These are phyloP conservation scores for Colletotrichum echinochloae DNA, from an alignment of 2,329 filamentous ascomycete genomes.

Conservation along the genomic window DNA sequence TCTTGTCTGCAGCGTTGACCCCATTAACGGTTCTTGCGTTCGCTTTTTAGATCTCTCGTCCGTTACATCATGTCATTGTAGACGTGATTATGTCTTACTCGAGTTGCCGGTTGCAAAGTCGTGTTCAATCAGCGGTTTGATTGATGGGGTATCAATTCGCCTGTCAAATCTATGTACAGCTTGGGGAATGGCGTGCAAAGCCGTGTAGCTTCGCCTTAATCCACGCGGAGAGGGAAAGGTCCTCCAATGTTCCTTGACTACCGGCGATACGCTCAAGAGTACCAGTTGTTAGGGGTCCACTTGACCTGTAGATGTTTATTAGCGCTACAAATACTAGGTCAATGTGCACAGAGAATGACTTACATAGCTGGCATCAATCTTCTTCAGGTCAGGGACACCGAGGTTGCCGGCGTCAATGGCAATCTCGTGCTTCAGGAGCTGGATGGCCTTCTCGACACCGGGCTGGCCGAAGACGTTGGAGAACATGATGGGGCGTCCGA, in stretches of 20 bases:
- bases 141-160: slow-evolving; percentile 24
- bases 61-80: no score
- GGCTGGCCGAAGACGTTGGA: slow-evolving; percentile 63
- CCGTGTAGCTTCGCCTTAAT: slow-evolving; percentile 29
- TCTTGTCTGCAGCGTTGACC: no score
- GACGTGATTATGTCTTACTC: no score
- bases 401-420: slow-evolving; percentile 57
- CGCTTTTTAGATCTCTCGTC: background rate
- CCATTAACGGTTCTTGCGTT: no score
- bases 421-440: slow-evolving; percentile 64
- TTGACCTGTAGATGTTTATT: slow-evolving; percentile 42
- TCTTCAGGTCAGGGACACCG: slow-evolving; percentile 53
- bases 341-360: background rate
- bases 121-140: background rate
- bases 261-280: slow-evolving; percentile 20
- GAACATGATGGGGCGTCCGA: slow-evolving; percentile 66
- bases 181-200: slow-evolving; percentile 26
- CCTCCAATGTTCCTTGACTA: background rate
- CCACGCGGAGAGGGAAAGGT: slow-evolving; percentile 9
- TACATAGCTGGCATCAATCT: slow-evolving; percentile 46
- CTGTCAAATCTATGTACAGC: slow-evolving; percentile 23
- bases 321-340: background rate
- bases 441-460: slow-evolving; percentile 58
- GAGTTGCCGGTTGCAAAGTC: background rate
- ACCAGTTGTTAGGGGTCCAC: slow-evolving; percentile 48